Conservation (phyloP, 805 yeast genomes). For the Wickerhamiella cacticola region DNA sequence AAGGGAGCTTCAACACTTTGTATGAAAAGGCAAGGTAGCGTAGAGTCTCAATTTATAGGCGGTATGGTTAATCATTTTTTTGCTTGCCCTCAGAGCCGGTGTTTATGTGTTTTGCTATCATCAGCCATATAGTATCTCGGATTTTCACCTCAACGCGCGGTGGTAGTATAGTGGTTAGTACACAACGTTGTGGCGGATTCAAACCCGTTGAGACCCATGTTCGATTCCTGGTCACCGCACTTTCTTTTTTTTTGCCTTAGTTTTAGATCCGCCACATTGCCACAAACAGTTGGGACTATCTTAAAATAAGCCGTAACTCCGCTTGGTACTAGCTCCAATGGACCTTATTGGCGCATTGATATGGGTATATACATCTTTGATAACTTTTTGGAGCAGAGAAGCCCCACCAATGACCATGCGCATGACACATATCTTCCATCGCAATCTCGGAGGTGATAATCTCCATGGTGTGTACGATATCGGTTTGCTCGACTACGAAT, state of each 20-base stretch:
- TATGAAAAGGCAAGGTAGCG: too few species aligned
- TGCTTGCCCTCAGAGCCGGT: too few species aligned
- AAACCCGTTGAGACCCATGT: conserved; percentile 39
- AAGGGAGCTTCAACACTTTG: too few species aligned
- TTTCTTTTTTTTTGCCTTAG: neutral
- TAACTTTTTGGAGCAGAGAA: neutral
- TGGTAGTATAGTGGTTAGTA: conserved; percentile 54
- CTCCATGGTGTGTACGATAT: conserved; percentile 10
- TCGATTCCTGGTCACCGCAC: conserved; percentile 60
- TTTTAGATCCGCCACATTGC: neutral
- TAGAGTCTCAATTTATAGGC: too few species aligned
- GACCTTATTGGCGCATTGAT: neutral
- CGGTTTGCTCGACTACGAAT: conserved; percentile 8
- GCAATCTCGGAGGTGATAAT: conserved; percentile 11
- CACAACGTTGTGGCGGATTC: conserved; percentile 41
- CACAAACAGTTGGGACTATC: neutral
- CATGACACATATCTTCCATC: conserved; percentile 15
- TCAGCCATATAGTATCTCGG: too few species aligned
- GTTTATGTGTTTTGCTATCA: too few species aligned
- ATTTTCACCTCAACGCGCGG: too few species aligned
- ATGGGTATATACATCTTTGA: conserved; percentile 6
- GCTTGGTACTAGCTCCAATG: neutral
- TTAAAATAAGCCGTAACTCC: neutral
- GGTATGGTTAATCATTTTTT: too few species aligned
- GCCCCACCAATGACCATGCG: conserved; percentile 3